These are phyloP conservation scores for Trichoderma aggressivum DNA, from an alignment of 2,329 filamentous ascomycete genomes.

Conservation along the genomic window DNA sequence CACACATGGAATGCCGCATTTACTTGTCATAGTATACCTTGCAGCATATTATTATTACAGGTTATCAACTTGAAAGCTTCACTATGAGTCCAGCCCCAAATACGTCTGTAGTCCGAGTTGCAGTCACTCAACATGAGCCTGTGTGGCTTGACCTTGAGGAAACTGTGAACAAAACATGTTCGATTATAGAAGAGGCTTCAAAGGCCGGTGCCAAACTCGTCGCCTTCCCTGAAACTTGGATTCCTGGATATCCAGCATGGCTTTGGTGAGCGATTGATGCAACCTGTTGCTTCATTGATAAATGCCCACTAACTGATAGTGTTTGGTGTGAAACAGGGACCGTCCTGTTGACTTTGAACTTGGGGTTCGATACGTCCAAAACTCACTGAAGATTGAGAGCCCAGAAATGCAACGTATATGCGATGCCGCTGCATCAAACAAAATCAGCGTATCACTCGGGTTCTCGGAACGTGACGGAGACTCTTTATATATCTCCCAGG, in stretches of 20 bases:
- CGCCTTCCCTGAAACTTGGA: background rate
- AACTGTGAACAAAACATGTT: background rate
- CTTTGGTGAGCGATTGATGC: background rate
- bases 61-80: background rate
- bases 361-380: background rate
- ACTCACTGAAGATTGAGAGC: background rate
- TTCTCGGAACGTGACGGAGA: slow-evolving; percentile 44
- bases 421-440: background rate
- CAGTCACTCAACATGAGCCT: background rate
- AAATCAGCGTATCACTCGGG: slow-evolving; percentile 31
- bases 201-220: background rate
- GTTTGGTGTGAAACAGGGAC: background rate
- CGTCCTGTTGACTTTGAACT: background rate
- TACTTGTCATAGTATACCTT: background rate
- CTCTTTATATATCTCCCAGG: slow-evolving; percentile 45
- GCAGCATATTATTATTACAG: background rate
- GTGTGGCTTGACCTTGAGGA: background rate
- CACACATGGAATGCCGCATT: background rate
- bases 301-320: background rate
- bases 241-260: background rate
- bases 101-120: background rate
- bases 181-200: background rate
- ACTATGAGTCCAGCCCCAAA: background rate
- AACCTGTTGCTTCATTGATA: background rate
- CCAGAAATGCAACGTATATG: background rate